Evolutionary conservation across 192 early-diverging fungal genomes (phyloP), one percentile per base, ranked within the genome.

Genomic region (Dissophora globulifera): DNA sequence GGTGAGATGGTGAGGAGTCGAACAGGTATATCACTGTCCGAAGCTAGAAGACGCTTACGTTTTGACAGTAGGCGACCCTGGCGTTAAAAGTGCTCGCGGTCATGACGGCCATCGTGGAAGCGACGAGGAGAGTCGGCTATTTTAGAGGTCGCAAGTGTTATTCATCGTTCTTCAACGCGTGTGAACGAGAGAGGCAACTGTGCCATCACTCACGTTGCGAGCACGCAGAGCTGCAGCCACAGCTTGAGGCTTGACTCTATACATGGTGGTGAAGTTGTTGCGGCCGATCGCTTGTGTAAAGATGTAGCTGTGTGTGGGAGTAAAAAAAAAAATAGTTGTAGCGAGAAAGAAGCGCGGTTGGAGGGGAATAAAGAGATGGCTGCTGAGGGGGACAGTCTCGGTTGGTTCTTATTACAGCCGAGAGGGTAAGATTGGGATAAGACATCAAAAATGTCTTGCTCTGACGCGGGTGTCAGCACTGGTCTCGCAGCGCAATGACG

Each of bases 161-260:
- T n/a, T 8, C 10, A 15, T 9, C 33, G 53, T 16, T 12, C 10
- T 4, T 55, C 7, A n/a, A n/a, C 35, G 20, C 1, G 25, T 7
- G 50, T 4, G 50, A 9, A 22, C 22, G 46, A 11, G 46, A 20
- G 2, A 7, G 46, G 8, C 20, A 8, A 1, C 9, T n/a, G 0
- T 7, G 20, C 27, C 22, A 9, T 2, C 10, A 40, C 69, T 51
- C 57, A 71, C 69, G 53, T 56, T 62, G 31, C 69, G 69, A 3
- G 48, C 5, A 38, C 69, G 69, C 38, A 41, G 42, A 30, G 58
- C 50, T n/a, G n/a, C 47, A 25, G 41, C 33, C 51, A 62, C 19
- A 25, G 53, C 35, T 25, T 71, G 52, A 22, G 53, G 52, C 32
- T 70, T 62, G 58, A 71, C 27, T 31, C 43, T 71, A 42, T 71